Conservation (phyloP, 1,139 yeast species). For the Geotrichum citri-aurantii region DNA sequence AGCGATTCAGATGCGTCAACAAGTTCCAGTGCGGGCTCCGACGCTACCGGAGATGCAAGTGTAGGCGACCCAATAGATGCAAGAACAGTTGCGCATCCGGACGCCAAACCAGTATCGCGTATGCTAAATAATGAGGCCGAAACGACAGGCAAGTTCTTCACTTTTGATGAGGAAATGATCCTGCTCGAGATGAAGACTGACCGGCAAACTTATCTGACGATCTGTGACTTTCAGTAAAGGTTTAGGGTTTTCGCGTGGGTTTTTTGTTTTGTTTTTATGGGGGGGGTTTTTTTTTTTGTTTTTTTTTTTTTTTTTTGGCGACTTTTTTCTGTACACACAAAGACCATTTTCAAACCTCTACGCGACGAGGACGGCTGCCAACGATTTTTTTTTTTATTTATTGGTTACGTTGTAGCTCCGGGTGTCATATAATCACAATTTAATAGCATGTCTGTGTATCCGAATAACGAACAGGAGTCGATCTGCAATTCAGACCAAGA, state of each 20-base stretch:
- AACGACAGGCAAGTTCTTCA: constrained; percentile 16
- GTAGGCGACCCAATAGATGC: neutral
- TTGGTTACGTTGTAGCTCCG: neutral
- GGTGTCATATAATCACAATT: neutral
- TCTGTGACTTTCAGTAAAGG: constrained; percentile 17
- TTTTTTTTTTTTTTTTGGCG: neutral
- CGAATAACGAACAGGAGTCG: neutral
- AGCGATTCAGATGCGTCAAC: neutral
- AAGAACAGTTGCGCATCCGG: neutral
- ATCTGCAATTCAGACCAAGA: neutral
- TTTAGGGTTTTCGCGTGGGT: neutral
- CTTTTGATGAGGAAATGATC: constrained; percentile 20
- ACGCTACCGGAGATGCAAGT: neutral
- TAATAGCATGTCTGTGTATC: neutral
- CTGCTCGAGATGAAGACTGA: constrained; percentile 14
- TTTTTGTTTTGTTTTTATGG: neutral
- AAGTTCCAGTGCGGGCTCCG: neutral
- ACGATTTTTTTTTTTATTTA: neutral
- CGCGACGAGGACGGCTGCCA: neutral
- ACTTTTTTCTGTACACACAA: neutral
- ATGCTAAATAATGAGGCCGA: neutral
- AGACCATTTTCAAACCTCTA: neutral
- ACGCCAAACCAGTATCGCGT: neutral
- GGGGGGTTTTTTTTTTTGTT: neutral
- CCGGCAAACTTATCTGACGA: constrained; percentile 12